These are phyloP conservation scores for Clausena lansium DNA, from an alignment of 345 rosid genomes.

Conservation along the genomic window DNA sequence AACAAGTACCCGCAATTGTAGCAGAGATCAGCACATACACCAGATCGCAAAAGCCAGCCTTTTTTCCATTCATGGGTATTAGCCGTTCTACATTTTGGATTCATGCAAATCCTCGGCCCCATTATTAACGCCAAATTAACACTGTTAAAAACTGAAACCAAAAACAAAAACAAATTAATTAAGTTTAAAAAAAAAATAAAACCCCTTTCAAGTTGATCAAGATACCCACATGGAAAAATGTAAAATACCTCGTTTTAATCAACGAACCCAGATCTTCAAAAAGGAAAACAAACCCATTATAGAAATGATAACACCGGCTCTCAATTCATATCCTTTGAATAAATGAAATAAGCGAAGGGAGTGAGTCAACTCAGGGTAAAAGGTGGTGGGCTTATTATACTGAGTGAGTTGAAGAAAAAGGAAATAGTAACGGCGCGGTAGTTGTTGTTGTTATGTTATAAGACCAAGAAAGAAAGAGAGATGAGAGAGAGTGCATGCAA, in stretches of 20 bases:
- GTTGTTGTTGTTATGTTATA: neutral
- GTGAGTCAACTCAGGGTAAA: conserved; percentile 20
- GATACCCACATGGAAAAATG: neutral
- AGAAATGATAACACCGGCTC: neutral
- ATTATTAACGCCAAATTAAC: conserved; percentile 30
- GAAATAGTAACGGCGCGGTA: conserved; percentile 9
- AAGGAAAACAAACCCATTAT: conserved; percentile 7
- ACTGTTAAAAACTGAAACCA: neutral
- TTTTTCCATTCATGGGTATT: conserved; percentile 65
- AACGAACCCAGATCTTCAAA: conserved; percentile 17
- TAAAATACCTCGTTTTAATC: neutral
- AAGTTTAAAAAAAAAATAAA: conserved; percentile 24
- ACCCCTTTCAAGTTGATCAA: conserved; percentile 18
- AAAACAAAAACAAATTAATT: conserved; percentile 7
- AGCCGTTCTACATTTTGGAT: conserved; percentile 52
- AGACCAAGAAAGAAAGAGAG: conserved; percentile 29
- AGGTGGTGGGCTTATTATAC: neutral
- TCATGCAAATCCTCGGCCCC: conserved; percentile 83
- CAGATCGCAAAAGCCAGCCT: conserved; percentile 92
- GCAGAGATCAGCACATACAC: conserved; percentile 75
- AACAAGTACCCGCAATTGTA: conserved; percentile 70
- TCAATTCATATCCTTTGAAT: neutral
- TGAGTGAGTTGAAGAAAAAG: neutral
- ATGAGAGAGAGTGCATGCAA: conserved; percentile 54
- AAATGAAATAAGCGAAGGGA: neutral